Evolutionary conservation across 2,329 filamentous ascomycete species (phyloP).

Genomic region (Pseudocercospora musae): DNA sequence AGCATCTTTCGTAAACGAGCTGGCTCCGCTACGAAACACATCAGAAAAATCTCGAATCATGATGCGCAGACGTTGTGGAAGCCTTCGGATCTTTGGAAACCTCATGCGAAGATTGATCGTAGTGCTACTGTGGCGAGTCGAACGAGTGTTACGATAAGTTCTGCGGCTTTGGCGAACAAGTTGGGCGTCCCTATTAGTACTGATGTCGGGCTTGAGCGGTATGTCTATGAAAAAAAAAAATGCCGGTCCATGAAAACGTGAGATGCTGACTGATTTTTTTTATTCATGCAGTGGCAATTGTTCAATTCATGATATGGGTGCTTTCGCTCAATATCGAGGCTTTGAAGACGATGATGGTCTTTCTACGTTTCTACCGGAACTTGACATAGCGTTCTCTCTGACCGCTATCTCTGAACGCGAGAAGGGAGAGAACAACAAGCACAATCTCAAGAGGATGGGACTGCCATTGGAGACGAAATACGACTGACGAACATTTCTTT

Average conservation of each 20-base stretch:
- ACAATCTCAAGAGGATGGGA: background rate
- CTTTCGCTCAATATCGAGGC: background rate
- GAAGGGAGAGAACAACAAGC: background rate
- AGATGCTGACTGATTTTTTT: background rate
- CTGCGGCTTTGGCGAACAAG: conserved; percentile 11
- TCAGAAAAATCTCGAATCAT: background rate
- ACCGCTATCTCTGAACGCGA: background rate
- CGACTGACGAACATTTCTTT: background rate
- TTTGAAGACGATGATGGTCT: background rate
- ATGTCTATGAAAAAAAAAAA: background rate
- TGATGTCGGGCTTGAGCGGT: background rate
- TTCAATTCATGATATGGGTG: background rate
- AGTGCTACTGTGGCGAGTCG: background rate
- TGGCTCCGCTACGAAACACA: background rate
- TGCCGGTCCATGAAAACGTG: background rate
- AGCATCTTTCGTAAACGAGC: background rate
- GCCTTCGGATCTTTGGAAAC: conserved; percentile 4
- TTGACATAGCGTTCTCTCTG: background rate
- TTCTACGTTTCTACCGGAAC: background rate
- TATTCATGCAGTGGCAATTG: background rate
- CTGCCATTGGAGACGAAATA: background rate
- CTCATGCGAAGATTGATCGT: conserved; percentile 5
- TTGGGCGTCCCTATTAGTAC: conserved; percentile 8
- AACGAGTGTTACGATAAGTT: conserved; percentile 3
- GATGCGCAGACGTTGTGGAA: conserved; percentile 1